Evolutionary conservation across 805 yeast species (phyloP), one percentile per base, ranked within the genome.

Genomic region (Diddensiella transvaalensis): DNA sequence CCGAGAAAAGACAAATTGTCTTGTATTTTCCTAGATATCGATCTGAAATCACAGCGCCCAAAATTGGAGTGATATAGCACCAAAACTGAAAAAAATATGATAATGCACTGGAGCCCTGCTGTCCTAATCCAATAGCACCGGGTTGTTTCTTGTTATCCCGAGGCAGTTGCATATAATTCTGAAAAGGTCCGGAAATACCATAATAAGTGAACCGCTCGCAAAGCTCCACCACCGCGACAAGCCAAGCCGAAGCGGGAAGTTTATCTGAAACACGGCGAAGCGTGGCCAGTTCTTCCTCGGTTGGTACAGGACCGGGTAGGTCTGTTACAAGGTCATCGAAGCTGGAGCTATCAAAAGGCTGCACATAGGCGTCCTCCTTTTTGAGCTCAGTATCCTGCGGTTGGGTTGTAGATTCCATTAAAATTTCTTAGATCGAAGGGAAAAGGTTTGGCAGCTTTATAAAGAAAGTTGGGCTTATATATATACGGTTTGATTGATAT

Each of bases 201-300:
- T 86, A 86, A 71, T 82, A 86, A 10, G 91, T 76, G 63, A 86
- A 85, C 56, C 95, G 77, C 67, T 86, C 95, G 42, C 90, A 78
- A 53, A 86, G 78, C 69, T 86, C 95, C 36, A 86, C 87, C 40
- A 85, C 49, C 11, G 83, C 83, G 37, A 81, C 83, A 42, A 78
- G 69, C 79, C 80, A 80, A 54, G 80, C 78, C n/a, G 80, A 64
- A 30, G 68, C 36, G 18, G 85, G 84, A 30, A 80, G 72, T 8
- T 50, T 56, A 54, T 76, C 83, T 3, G 79, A 60, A 18, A 80
- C 78, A 54, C 75, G 79, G 53, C 78, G 71, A 48, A 80, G 72
- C 11, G 77, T 75, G 40, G 62, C 68, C 58, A 76, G 57, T 56
- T 80, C 85, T 50, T 76, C 77, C 1, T 67, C 76, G 22, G 85